phyloP scores from a whole-genome alignment of 192 early-diverging fungal genomes.

The Mortierella hygrophila region DNA sequence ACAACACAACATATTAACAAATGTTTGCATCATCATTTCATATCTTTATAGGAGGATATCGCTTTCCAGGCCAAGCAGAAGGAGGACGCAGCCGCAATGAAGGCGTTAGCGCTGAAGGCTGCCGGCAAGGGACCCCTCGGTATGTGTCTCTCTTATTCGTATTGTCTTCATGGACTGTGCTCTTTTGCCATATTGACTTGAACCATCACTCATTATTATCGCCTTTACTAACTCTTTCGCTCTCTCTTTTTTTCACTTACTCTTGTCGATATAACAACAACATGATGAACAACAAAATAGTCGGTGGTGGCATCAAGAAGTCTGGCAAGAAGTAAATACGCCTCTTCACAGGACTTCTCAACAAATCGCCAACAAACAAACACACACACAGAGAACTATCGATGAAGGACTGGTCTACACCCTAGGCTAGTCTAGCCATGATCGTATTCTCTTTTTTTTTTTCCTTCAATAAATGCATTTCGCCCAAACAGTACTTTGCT shows the following conservation, averaged over 20 bases:
- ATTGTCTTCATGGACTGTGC: background rate
- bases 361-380: background rate
- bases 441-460: conserved; percentile 9
- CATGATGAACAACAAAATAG: conserved; percentile 17
- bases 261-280: background rate
- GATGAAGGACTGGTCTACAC: background rate
- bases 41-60: conserved; percentile 68
- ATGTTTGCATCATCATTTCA: background rate
- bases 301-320: conserved; percentile 83
- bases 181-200: background rate
- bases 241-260: conserved; percentile 8
- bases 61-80: conserved; percentile 85
- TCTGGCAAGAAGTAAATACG: conserved; percentile 76
- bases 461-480: background rate
- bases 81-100: conserved; percentile 83
- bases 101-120: conserved; percentile 79
- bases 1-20: background rate
- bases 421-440: background rate
- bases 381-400: background rate
- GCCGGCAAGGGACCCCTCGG: conserved; percentile 73
- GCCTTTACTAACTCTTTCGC: background rate
- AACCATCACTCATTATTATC: background rate
- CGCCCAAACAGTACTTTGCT: background rate
- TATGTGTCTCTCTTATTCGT: conserved; percentile 25
- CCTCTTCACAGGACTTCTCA: background rate